Evolutionary conservation across 805 yeast genomes (phyloP).

Genomic region (Candida berthetii): DNA sequence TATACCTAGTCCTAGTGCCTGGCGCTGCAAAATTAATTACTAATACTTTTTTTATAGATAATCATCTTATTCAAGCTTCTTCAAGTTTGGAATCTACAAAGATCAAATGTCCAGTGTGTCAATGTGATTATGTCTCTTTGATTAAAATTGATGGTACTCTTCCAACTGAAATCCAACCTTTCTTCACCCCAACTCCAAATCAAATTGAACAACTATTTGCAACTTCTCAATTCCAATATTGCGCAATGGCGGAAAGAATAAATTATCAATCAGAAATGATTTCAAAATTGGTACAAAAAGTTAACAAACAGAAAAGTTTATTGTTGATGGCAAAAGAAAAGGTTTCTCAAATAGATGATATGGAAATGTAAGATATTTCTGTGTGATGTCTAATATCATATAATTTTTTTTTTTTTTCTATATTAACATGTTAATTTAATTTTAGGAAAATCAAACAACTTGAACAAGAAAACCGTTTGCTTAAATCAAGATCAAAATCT

Average conservation of each 20-base stretch:
- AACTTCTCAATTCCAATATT: constrained; percentile 16
- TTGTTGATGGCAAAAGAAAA: constrained; percentile 17
- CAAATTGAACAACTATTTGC: constrained; percentile 19
- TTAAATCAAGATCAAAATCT: not conserved
- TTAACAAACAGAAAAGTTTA: constrained; percentile 15
- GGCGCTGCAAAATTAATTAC: too few relatives aligned
- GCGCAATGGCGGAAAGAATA: constrained; percentile 14
- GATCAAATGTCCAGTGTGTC: constrained; percentile 11
- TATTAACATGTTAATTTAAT: not conserved
- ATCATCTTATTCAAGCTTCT: not conserved
- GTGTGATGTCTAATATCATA: too few relatives aligned
- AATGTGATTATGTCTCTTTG: constrained; percentile 10
- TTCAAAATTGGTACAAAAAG: constrained; percentile 9
- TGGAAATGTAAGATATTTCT: constrained; percentile 10
- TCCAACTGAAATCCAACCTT: constrained; percentile 15
- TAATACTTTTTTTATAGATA: not conserved
- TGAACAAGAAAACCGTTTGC: not conserved
- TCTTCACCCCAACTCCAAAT: constrained; percentile 15
- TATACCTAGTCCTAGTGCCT: too few relatives aligned
- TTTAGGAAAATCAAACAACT: not conserved
- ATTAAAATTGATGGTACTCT: constrained; percentile 10
- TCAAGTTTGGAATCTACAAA: constrained; percentile 4
- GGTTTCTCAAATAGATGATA: constrained; percentile 7
- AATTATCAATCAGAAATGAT: constrained; percentile 10
- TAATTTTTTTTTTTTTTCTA: not conserved